Evolutionary conservation across 371 early-diverging fungal species (phyloP).

Genomic region (Actinomucor elegans): DNA sequence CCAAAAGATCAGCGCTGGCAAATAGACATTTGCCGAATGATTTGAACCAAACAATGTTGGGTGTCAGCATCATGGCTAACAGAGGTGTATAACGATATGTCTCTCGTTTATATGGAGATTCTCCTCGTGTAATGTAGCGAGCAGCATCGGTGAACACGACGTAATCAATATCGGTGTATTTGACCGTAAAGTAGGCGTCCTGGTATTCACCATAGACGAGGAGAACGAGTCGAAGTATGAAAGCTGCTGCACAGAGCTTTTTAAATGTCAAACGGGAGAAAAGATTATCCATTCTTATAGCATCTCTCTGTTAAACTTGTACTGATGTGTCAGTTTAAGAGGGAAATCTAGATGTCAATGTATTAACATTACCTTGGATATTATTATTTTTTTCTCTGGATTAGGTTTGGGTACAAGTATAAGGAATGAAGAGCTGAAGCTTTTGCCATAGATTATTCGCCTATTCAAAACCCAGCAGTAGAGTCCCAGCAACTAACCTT

Average conservation of each 20-base stretch:
- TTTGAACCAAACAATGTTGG: conserved; percentile 70
- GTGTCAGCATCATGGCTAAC: conserved; percentile 81
- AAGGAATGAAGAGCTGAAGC: too few relatives aligned
- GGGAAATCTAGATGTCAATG: too few relatives aligned
- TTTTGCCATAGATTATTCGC: too few relatives aligned
- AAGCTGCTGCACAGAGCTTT: conserved; percentile 34
- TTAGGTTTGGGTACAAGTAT: too few relatives aligned
- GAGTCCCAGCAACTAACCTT: too few relatives aligned
- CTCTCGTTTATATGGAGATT: conserved; percentile 85
- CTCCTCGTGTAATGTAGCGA: conserved; percentile 66
- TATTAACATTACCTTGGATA: too few relatives aligned
- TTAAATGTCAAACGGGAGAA: conserved; percentile 17
- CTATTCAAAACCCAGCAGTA: too few relatives aligned
- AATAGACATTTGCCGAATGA: conserved; percentile 92
- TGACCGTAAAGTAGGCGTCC: conserved; percentile 81
- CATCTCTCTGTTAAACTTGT: not conserved
- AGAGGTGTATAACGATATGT: conserved; percentile 98
- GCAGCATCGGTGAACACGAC: conserved; percentile 95
- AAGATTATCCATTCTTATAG: not conserved
- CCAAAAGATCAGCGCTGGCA: conserved; percentile 72
- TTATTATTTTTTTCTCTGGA: too few relatives aligned
- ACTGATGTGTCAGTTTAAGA: too few relatives aligned
- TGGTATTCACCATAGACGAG: conserved; percentile 84
- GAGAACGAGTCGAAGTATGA: conserved; percentile 63
- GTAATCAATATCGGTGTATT: conserved; percentile 98